Conservation (phyloP, 208 protist species). For the Leishmania guyanensis region DNA sequence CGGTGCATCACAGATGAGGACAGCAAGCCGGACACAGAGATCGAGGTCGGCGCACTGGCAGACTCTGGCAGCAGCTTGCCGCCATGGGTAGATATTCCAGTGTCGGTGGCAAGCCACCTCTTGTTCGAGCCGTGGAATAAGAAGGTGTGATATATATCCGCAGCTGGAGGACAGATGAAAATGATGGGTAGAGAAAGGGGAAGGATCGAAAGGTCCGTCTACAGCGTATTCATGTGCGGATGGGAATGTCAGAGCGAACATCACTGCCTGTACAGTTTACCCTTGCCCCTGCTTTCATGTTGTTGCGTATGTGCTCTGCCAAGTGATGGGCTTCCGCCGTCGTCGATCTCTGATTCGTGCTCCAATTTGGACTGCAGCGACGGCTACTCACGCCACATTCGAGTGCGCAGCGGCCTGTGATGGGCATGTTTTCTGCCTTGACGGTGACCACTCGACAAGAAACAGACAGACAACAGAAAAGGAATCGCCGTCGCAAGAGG, state of each 20-base stretch:
- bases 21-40: conserved; percentile 54
- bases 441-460: neutral
- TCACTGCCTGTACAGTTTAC: neutral
- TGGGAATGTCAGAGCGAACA: neutral
- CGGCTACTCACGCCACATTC: neutral
- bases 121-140: conserved; percentile 86
- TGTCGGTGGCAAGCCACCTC: conserved; percentile 68
- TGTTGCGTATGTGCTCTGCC: neutral
- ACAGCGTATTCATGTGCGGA: neutral
- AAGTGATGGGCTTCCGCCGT: neutral
- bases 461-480: neutral
- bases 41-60: conserved; percentile 51
- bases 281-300: neutral
- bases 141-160: conserved; percentile 24
- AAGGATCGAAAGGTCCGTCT: neutral
- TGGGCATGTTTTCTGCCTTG: neutral
- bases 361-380: neutral
- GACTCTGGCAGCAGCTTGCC: conserved; percentile 67
- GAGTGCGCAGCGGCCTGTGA: neutral
- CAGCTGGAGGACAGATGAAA: no score
- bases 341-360: neutral
- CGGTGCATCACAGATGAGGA: conserved; percentile 76
- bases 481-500: neutral
- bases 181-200: neutral
- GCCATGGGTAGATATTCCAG: conserved; percentile 83